phyloP scores from a whole-genome alignment of 164 flowering plant species.

The Akebia trifoliata region DNA sequence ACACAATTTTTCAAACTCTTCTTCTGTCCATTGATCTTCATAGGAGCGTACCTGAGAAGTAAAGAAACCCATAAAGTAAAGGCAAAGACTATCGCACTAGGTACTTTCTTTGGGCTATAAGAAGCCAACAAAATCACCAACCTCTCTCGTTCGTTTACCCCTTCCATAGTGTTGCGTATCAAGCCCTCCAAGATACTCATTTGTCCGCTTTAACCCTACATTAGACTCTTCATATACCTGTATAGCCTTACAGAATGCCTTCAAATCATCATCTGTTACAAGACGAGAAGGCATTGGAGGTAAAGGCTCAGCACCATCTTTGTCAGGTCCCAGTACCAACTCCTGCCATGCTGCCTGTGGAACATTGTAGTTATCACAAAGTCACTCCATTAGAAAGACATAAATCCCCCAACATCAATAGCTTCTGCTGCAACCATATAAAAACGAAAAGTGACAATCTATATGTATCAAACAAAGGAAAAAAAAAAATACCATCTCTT shows the following conservation, averaged over 20 bases:
- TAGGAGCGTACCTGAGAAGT: slow-evolving; percentile 81
- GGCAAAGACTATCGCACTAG: neutral
- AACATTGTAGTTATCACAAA: slow-evolving; percentile 5
- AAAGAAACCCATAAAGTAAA: slow-evolving; percentile 6
- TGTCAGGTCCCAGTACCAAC: slow-evolving; percentile 34
- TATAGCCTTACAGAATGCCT: slow-evolving; percentile 70
- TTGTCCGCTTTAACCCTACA: slow-evolving; percentile 55
- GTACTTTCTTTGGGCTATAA: neutral
- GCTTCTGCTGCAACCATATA: neutral
- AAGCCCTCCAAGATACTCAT: slow-evolving; percentile 51
- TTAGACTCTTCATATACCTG: slow-evolving; percentile 57
- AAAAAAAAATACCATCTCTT: slow-evolving; percentile 59
- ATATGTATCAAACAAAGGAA: neutral
- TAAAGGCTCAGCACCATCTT: slow-evolving; percentile 28
- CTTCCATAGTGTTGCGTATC: slow-evolving; percentile 93
- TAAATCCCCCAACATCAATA: neutral
- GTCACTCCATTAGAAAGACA: neutral
- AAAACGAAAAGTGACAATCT: neutral
- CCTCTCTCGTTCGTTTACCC: slow-evolving; percentile 99
- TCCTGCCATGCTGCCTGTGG: slow-evolving; percentile 74
- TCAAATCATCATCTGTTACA: slow-evolving; percentile 80
- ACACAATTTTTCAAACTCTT: slow-evolving; percentile 95
- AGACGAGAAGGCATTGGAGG: slow-evolving; percentile 81
- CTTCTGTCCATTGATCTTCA: slow-evolving; percentile 99
- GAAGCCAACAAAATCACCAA: slow-evolving; percentile 25